Conservation (phyloP, 208 protist genomes). For the Trypanosoma melophagium region DNA sequence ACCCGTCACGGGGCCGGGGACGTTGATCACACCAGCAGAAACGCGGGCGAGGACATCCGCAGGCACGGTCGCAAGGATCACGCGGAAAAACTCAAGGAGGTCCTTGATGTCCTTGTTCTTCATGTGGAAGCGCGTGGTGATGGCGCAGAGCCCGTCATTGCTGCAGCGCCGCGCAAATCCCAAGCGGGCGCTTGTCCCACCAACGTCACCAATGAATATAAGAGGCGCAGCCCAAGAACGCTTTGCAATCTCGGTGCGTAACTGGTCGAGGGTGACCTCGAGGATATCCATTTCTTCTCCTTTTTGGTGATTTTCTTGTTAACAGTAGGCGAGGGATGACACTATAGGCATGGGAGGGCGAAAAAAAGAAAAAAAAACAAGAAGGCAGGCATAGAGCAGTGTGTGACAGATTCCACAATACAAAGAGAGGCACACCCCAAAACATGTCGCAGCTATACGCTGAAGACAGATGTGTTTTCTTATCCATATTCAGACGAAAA, state of each 20-base stretch:
- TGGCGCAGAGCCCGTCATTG: constrained; percentile 29
- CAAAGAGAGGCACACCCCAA: too few species aligned
- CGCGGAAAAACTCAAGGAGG: constrained; percentile 47
- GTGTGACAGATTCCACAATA: too few species aligned
- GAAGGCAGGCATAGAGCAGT: too few species aligned
- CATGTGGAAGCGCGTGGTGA: constrained; percentile 54
- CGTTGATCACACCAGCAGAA: constrained; percentile 62
- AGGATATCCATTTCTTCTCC: constrained; percentile 23
- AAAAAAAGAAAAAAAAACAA: too few species aligned
- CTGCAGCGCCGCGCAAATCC: constrained; percentile 42
- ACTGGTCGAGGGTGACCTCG: constrained; percentile 35
- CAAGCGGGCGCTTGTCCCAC: constrained; percentile 69
- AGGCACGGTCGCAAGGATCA: constrained; percentile 38
- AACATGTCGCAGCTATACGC: too few species aligned
- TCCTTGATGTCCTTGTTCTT: constrained; percentile 43
- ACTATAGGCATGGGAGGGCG: too few species aligned
- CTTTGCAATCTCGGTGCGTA: constrained; percentile 31
- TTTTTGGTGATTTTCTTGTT: constrained; percentile 7
- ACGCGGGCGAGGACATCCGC: constrained; percentile 37
- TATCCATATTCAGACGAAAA: too few species aligned
- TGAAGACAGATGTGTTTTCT: too few species aligned
- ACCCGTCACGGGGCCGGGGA: constrained; percentile 53
- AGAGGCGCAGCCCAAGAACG: constrained; percentile 39
- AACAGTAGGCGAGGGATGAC: neutral
- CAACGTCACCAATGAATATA: constrained; percentile 72